These are phyloP conservation scores for Fraxinus ornus DNA, from an alignment of 305 asterid genomes.

Conservation along the genomic window DNA sequence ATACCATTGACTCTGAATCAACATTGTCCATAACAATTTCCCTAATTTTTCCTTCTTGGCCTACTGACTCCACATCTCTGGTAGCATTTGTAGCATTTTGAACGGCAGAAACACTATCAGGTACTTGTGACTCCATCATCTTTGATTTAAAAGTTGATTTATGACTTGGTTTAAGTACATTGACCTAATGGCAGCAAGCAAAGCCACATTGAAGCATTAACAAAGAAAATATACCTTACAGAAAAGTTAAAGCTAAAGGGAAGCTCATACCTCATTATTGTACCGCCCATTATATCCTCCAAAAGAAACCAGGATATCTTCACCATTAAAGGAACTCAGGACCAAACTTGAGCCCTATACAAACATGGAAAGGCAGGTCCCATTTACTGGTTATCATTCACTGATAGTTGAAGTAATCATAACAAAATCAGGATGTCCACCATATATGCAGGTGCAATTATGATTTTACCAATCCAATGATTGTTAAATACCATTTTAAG, in stretches of 20 bases:
- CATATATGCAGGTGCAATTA: slow-evolving; percentile 1
- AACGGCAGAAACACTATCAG: slow-evolving; percentile 90
- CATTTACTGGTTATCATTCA: slow-evolving; percentile 20
- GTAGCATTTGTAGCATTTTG: slow-evolving; percentile 81
- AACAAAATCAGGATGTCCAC: slow-evolving; percentile 14
- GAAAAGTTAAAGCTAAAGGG: slow-evolving; percentile 15
- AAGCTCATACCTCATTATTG: slow-evolving; percentile 77
- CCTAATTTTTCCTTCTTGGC: slow-evolving; percentile 78
- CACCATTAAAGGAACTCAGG: slow-evolving; percentile 70
- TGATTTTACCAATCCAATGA: neutral
- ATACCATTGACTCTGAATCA: slow-evolving; percentile 64
- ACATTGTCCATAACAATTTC: slow-evolving; percentile 59
- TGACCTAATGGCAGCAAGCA: slow-evolving; percentile 51
- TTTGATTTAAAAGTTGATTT: slow-evolving; percentile 79
- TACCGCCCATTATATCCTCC: slow-evolving; percentile 98
- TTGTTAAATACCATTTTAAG: neutral
- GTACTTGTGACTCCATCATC: slow-evolving; percentile 63
- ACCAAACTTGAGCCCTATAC: slow-evolving; percentile 87
- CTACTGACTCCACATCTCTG: slow-evolving; percentile 75
- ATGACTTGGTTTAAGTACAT: slow-evolving; percentile 94
- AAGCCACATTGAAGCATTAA: slow-evolving; percentile 25
- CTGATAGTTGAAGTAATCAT: neutral
- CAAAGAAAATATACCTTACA: slow-evolving; percentile 1
- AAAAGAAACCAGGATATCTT: slow-evolving; percentile 87
- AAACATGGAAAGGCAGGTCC: slow-evolving; percentile 22